Evolutionary conservation across 2,329 filamentous ascomycete species (phyloP).

Genomic region (Colletotrichum chrysophilum): DNA sequence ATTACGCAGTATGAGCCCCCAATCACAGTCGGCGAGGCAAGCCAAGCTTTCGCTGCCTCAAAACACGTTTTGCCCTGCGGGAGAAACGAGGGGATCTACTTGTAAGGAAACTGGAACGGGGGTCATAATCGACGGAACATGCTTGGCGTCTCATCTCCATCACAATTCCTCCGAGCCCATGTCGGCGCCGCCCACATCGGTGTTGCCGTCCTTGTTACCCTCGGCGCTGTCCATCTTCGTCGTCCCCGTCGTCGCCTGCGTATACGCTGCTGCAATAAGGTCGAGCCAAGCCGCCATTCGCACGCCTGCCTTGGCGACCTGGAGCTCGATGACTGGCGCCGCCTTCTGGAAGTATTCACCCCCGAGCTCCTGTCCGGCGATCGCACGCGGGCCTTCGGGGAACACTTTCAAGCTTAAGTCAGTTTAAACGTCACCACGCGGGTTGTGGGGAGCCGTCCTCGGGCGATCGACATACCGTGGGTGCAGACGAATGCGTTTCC

Average conservation of each 20-base stretch:
- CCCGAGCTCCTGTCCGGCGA: constrained; percentile 64
- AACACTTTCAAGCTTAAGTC: constrained; percentile 50
- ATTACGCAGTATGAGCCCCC: background rate
- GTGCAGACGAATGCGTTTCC: constrained; percentile 67
- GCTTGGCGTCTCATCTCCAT: constrained; percentile 18
- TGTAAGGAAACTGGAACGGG: background rate
- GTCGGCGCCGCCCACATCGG: background rate
- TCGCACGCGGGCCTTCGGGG: constrained; percentile 63
- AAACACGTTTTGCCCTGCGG: constrained; percentile 6
- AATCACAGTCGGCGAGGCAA: background rate
- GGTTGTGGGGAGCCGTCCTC: background rate
- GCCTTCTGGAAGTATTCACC: constrained; percentile 69
- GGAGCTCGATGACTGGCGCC: constrained; percentile 67
- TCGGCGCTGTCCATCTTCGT: background rate
- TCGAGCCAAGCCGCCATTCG: constrained; percentile 73
- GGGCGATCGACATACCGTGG: constrained; percentile 50
- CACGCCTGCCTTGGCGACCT: constrained; percentile 73
- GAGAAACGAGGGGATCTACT: constrained; percentile 8
- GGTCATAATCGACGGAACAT: background rate
- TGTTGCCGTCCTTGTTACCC: background rate
- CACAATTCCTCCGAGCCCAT: constrained; percentile 6
- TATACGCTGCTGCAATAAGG: constrained; percentile 52
- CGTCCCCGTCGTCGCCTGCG: constrained; percentile 3
- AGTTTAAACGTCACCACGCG: background rate
- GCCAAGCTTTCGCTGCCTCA: constrained; percentile 12